Evolutionary conservation across 2,329 filamentous ascomycete species (phyloP).

Genomic region (Penicillium sp.): DNA sequence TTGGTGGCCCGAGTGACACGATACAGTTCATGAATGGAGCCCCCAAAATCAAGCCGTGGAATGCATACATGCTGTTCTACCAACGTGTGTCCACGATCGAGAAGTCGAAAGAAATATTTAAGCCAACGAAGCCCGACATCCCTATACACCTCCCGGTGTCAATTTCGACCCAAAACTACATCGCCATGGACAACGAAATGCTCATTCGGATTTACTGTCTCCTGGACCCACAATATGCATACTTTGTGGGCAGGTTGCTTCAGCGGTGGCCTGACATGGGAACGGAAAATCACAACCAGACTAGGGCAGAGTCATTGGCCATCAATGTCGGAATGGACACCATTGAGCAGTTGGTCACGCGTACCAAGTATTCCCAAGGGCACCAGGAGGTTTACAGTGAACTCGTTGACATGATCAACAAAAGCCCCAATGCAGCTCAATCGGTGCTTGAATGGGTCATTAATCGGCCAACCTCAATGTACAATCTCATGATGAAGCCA

Average conservation of each 20-base stretch:
- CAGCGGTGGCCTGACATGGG: constrained; percentile 53
- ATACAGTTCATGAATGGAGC: constrained; percentile 48
- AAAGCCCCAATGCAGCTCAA: constrained; percentile 57
- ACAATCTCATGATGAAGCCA: constrained; percentile 64
- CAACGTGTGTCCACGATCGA: constrained; percentile 71
- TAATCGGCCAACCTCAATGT: constrained; percentile 57
- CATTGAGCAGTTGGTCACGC: constrained; percentile 71
- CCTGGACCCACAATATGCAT: constrained; percentile 69
- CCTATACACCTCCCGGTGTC: constrained; percentile 51
- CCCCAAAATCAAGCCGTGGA: constrained; percentile 68
- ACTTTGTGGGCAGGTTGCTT: constrained; percentile 66
- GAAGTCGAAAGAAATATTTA: constrained; percentile 52
- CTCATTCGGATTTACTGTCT: constrained; percentile 76
- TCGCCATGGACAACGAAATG: constrained; percentile 69
- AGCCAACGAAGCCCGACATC: constrained; percentile 48
- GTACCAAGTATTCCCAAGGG: constrained; percentile 67
- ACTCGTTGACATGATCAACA: constrained; percentile 52
- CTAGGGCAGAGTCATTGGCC: constrained; percentile 46
- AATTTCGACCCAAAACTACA: constrained; percentile 51
- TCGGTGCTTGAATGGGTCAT: constrained; percentile 63
- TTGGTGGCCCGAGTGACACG: constrained; percentile 67
- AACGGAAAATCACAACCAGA: constrained; percentile 52
- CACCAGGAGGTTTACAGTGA: constrained; percentile 58
- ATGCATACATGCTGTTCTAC: constrained; percentile 98
- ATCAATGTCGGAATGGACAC: constrained; percentile 55